Conservation (phyloP, 2,329 filamentous ascomycete species). For the Gaeumannomyces sp. region DNA sequence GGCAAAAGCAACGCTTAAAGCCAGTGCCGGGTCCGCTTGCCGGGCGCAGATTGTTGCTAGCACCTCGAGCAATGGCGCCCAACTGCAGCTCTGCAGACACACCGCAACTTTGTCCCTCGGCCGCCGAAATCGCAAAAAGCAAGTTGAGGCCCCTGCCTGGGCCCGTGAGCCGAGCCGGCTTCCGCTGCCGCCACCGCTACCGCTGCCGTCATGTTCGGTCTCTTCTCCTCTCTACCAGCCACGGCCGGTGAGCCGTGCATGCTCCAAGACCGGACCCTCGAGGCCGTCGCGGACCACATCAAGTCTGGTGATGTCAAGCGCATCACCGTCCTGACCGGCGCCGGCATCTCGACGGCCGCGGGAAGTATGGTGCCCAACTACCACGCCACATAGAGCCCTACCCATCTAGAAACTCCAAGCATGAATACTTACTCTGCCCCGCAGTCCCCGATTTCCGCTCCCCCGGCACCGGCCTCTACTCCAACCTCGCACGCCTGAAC, state of each 20-base stretch:
- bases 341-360: conserved; percentile 74
- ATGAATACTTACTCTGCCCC: background rate
- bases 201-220: background rate
- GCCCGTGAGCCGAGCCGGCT: background rate
- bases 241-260: conserved; percentile 42
- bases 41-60: too few species aligned
- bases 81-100: background rate
- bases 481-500: conserved; percentile 79
- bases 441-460: conserved; percentile 83
- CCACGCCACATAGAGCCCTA: conserved; percentile 10
- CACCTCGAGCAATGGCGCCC: background rate
- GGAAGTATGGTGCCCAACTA: conserved; percentile 43
- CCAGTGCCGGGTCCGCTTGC: background rate
- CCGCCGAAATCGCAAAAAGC: background rate
- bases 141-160: background rate
- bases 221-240: background rate
- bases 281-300: conserved; percentile 76
- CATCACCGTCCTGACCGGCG: conserved; percentile 86
- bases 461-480: conserved; percentile 87
- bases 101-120: background rate
- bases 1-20: background rate
- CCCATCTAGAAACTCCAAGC: background rate
- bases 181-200: too few species aligned
- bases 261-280: conserved; percentile 61
- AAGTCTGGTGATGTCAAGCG: conserved; percentile 57